Conservation (phyloP, 1,284 basidiomycete genomes). For the Cryptococcus amylolentus region DNA sequence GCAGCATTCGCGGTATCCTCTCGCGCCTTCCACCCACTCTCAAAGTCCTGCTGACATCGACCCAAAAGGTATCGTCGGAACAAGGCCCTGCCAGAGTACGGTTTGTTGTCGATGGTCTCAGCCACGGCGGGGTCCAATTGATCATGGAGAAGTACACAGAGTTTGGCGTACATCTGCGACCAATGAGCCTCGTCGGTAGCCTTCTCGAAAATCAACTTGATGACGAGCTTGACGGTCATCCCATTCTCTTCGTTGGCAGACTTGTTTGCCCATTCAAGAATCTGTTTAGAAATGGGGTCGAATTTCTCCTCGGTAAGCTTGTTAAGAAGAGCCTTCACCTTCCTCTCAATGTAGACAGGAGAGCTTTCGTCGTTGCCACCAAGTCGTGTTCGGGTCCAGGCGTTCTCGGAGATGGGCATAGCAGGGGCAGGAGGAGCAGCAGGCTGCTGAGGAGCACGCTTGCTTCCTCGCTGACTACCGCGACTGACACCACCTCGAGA, state of each 20-base stretch:
- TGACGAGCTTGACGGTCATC: slow-evolving; percentile 89
- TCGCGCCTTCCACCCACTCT: slow-evolving; percentile 67
- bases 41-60: slow-evolving; percentile 92
- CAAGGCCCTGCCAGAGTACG: slow-evolving; percentile 77
- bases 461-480: slow-evolving; percentile 42
- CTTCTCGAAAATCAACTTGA: slow-evolving; percentile 94
- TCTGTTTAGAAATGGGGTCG: slow-evolving; percentile 88
- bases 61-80: slow-evolving; percentile 88
- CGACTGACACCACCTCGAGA: slow-evolving; percentile 33
- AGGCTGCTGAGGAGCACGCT: slow-evolving; percentile 34
- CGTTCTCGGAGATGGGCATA: slow-evolving; percentile 71
- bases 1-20: slow-evolving; percentile 57
- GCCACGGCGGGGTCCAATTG: slow-evolving; percentile 78
- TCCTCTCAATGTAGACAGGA: slow-evolving; percentile 81
- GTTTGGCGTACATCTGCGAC: slow-evolving; percentile 94
- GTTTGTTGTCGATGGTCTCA: slow-evolving; percentile 83
- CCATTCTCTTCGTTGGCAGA: slow-evolving; percentile 90
- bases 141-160: slow-evolving; percentile 93
- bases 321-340: slow-evolving; percentile 91
- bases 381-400: slow-evolving; percentile 63
- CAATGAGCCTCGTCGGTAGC: slow-evolving; percentile 92
- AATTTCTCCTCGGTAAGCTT: slow-evolving; percentile 97
- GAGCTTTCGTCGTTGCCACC: slow-evolving; percentile 60
- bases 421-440: slow-evolving; percentile 46
- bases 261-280: slow-evolving; percentile 91